Percentiles rank a stretch among this genome's conserved stretches.
Conservation (phyloP, 352 stramenopile genomes). For the Pythium oligandrum region DNA sequence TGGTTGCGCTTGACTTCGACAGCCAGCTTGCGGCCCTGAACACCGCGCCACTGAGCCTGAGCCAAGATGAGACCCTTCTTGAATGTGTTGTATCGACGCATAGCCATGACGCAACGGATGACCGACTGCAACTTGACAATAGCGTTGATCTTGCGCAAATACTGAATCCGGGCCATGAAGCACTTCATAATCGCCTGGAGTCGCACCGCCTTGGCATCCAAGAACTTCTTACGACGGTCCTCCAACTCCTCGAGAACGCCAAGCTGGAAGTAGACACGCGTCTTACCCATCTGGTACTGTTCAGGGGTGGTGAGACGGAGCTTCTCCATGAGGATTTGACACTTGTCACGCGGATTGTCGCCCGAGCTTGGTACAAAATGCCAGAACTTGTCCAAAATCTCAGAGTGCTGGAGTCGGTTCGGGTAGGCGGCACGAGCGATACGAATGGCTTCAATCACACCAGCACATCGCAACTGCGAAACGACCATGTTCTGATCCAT, state of each 20-base stretch:
- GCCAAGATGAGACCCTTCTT: constrained; percentile 49
- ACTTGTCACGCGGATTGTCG: constrained; percentile 37
- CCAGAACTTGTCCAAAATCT: constrained; percentile 78
- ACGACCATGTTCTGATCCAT: constrained; percentile 92
- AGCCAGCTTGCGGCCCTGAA: constrained; percentile 49
- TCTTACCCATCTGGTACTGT: constrained; percentile 73
- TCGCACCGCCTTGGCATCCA: constrained; percentile 57
- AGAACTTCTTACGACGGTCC: constrained; percentile 40
- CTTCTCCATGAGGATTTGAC: constrained; percentile 52
- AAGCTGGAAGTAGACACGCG: constrained; percentile 79
- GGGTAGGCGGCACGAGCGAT: constrained; percentile 97
- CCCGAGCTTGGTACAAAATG: constrained; percentile 46
- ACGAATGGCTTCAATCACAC: constrained; percentile 98
- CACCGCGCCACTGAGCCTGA: constrained; percentile 73
- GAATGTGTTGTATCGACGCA: constrained; percentile 66
- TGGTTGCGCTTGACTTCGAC: constrained; percentile 46
- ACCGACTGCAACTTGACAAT: constrained; percentile 85
- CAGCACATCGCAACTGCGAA: constrained; percentile 95
- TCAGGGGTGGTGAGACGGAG: constrained; percentile 59
- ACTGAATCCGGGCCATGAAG: constrained; percentile 52
- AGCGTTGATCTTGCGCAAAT: constrained; percentile 57
- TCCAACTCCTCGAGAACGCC: constrained; percentile 79
- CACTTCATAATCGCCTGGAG: constrained; percentile 73
- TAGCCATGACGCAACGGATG: constrained; percentile 73
- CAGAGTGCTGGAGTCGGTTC: constrained; percentile 90